Percentiles rank a stretch among this genome's conserved stretches.
phyloP scores from a whole-genome alignment of 2,329 filamentous ascomycete species.

The Venturiaceae sp. region DNA sequence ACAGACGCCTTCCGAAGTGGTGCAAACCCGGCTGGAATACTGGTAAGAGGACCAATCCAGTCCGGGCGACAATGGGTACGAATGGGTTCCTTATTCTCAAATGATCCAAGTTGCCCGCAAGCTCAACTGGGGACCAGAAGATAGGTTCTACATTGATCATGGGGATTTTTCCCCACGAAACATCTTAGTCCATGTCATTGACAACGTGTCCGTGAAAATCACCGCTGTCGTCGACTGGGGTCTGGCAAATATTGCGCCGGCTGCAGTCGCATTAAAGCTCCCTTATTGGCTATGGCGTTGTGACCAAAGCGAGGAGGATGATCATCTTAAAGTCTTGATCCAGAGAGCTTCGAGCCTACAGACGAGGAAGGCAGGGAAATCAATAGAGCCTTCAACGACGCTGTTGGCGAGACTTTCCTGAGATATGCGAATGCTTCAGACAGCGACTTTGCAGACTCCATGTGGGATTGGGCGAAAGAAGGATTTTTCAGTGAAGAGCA shows the following conservation, averaged over 20 bases:
- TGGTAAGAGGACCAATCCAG: too few relatives aligned
- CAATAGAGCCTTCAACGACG: neutral
- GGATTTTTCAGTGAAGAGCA: neutral
- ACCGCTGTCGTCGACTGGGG: slow-evolving; percentile 18
- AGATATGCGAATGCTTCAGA: neutral
- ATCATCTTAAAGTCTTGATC: neutral
- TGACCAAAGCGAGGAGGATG: slow-evolving; percentile 5
- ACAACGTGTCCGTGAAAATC: slow-evolving; percentile 10
- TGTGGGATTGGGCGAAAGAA: neutral
- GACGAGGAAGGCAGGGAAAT: neutral
- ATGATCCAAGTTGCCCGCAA: too few relatives aligned
- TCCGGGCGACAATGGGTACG: too few relatives aligned
- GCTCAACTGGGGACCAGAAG: too few relatives aligned
- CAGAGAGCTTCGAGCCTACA: neutral
- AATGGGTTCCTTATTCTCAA: too few relatives aligned
- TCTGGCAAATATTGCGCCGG: slow-evolving; percentile 12
- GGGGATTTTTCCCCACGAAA: slow-evolving; percentile 14
- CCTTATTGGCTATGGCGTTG: slow-evolving; percentile 15
- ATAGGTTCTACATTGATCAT: slow-evolving; percentile 6
- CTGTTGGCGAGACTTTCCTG: neutral
- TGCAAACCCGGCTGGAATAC: too few relatives aligned
- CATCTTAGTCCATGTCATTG: slow-evolving; percentile 12
- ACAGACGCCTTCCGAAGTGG: too few relatives aligned
- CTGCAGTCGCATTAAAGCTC: slow-evolving; percentile 11
- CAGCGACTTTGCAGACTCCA: neutral